phyloP scores from a whole-genome alignment of 305 asterid species.

The Euphrasia arctica region DNA sequence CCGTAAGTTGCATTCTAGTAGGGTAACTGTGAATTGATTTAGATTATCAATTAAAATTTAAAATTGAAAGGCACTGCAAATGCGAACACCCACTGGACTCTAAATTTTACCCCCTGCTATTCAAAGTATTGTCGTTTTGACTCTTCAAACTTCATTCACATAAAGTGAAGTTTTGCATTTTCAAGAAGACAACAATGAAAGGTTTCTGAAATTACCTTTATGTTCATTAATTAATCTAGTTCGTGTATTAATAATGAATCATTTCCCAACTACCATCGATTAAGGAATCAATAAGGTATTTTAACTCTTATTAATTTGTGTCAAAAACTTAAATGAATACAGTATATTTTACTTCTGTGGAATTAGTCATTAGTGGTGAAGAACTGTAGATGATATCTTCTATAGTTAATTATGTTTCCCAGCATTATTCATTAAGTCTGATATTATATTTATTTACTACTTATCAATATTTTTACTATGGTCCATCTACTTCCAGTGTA shows the following conservation, averaged over 20 bases:
- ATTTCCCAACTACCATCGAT: too few species aligned
- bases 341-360: not conserved
- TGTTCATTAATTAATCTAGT: not conserved
- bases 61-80: constrained; percentile 17
- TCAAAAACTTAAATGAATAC: too few species aligned
- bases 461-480: constrained; percentile 9
- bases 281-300: too few species aligned
- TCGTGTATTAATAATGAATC: too few species aligned
- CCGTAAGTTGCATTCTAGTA: not conserved
- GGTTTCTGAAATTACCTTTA: not conserved
- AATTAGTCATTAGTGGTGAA: not conserved
- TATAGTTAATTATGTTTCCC: constrained; percentile 18
- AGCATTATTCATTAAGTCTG: constrained; percentile 8
- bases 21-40: not conserved
- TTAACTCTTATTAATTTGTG: too few species aligned
- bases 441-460: not conserved
- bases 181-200: not conserved
- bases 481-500: constrained; percentile 54
- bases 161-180: not conserved
- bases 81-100: constrained; percentile 6
- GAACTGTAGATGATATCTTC: not conserved
- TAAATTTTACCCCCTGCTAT: not conserved
- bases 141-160: not conserved
- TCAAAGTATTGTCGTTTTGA: too few species aligned
- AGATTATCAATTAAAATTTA: constrained; percentile 6